A percentile compares a stretch with the other conserved stretches of the same genome.
Conservation (phyloP, 2,329 filamentous ascomycete species). For the Colletotrichum sp. region DNA sequence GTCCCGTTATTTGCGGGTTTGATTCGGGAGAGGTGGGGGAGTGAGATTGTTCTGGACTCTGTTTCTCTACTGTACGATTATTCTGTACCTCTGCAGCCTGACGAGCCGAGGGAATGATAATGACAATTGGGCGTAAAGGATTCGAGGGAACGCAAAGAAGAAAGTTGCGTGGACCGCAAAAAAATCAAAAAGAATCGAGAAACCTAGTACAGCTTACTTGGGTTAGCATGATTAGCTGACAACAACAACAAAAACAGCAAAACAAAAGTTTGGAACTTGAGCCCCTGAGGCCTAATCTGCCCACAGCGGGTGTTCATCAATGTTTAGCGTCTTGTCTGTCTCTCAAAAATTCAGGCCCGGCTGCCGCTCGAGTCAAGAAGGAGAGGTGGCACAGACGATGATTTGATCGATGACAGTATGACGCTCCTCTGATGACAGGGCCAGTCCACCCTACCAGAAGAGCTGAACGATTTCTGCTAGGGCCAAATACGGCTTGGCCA, state of each 20-base stretch:
- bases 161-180: background rate
- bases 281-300: slow-evolving; percentile 1
- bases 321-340: background rate
- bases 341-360: background rate
- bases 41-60: background rate
- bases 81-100: background rate
- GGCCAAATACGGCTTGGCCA: background rate
- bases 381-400: slow-evolving; percentile 11
- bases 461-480: slow-evolving; percentile 1
- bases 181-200: background rate
- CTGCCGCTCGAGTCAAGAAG: slow-evolving; percentile 1
- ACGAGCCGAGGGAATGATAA: background rate
- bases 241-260: background rate
- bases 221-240: background rate
- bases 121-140: background rate
- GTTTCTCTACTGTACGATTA: background rate
- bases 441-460: background rate
- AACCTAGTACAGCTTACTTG: background rate
- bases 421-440: slow-evolving; percentile 14
- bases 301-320: background rate
- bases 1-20: slow-evolving; percentile 3
- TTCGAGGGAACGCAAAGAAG: background rate
- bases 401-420: slow-evolving; percentile 12
- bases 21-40: slow-evolving; percentile 1
- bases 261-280: background rate